These are phyloP conservation scores for Boletus nobilissimus DNA, from an alignment of 1,284 basidiomycete genomes.

Conservation along the genomic window DNA sequence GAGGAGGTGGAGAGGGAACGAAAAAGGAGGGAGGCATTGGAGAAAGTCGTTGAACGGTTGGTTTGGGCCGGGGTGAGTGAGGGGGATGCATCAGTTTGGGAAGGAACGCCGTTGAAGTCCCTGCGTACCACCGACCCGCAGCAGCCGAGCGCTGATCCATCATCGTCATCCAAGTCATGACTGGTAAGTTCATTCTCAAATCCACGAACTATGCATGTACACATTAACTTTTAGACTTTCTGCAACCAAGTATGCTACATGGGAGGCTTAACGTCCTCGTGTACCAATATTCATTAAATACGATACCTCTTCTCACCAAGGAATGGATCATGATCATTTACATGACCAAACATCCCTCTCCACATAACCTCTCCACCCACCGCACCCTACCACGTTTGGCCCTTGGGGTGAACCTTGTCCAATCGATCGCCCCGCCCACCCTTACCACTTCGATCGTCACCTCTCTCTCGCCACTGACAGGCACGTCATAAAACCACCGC, in stretches of 20 bases:
- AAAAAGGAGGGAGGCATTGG: slow-evolving; percentile 67
- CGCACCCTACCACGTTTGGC: not conserved
- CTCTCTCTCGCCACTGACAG: slow-evolving; percentile 58
- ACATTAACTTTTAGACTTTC: slow-evolving; percentile 12
- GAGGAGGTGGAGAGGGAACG: slow-evolving; percentile 41
- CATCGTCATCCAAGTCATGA: slow-evolving; percentile 24
- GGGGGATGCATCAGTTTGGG: slow-evolving; percentile 61
- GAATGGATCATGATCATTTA: slow-evolving; percentile 25
- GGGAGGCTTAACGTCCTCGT: not conserved
- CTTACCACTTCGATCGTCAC: slow-evolving; percentile 76
- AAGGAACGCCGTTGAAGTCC: slow-evolving; percentile 62
- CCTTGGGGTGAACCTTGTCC: slow-evolving; percentile 5
- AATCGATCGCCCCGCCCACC: slow-evolving; percentile 68
- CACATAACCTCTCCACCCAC: slow-evolving; percentile 33
- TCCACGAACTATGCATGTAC: not conserved
- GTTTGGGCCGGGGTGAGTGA: slow-evolving; percentile 78
- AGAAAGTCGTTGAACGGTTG: slow-evolving; percentile 72
- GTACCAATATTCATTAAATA: slow-evolving; percentile 22
- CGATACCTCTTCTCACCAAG: slow-evolving; percentile 19
- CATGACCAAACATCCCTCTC: slow-evolving; percentile 40
- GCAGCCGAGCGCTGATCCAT: not conserved
- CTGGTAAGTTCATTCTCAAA: not conserved
- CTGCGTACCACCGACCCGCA: slow-evolving; percentile 31
- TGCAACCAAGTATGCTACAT: slow-evolving; percentile 19
- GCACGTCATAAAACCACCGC: slow-evolving; percentile 87